phyloP scores from a whole-genome alignment of 1,284 basidiomycete species.

The Cryptococcus sp. region DNA sequence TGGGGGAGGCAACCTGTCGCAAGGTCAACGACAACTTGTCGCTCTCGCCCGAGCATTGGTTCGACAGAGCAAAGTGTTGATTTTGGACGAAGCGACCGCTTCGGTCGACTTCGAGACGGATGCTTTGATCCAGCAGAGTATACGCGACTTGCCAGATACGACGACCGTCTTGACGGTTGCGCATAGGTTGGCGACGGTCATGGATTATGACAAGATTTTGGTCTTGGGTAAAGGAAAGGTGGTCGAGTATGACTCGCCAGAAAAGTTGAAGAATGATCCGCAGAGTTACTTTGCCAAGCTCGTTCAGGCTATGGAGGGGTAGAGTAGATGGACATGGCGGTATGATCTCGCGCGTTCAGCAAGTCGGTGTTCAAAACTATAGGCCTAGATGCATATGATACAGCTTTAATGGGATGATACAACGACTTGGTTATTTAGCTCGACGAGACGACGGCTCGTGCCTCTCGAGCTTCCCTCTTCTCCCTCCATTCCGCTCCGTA shows the following conservation, averaged over 20 bases:
- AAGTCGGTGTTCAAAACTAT: no score
- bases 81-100: conserved; percentile 53
- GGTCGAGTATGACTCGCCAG: conserved; percentile 56
- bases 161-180: conserved; percentile 48
- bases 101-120: conserved; percentile 50
- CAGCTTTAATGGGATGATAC: no score
- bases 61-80: conserved; percentile 50
- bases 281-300: conserved; percentile 55
- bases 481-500: conserved; percentile 6
- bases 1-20: conserved; percentile 59
- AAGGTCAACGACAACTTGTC: conserved; percentile 65
- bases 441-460: no score
- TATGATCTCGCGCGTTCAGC: no score
- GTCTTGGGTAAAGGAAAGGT: conserved; percentile 53
- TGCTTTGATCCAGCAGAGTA: conserved; percentile 50
- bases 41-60: conserved; percentile 54
- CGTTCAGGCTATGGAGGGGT: conserved; percentile 52
- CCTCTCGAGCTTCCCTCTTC: neutral
- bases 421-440: no score
- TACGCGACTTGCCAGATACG: conserved; percentile 45
- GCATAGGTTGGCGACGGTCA: conserved; percentile 50
- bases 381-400: no score
- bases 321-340: no score
- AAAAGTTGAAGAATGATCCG: conserved; percentile 53
- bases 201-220: conserved; percentile 52